Percentiles rank a stretch among this genome's conserved stretches.
Conservation (phyloP, 208 protist genomes). For the Herpetomonas tarakana region DNA sequence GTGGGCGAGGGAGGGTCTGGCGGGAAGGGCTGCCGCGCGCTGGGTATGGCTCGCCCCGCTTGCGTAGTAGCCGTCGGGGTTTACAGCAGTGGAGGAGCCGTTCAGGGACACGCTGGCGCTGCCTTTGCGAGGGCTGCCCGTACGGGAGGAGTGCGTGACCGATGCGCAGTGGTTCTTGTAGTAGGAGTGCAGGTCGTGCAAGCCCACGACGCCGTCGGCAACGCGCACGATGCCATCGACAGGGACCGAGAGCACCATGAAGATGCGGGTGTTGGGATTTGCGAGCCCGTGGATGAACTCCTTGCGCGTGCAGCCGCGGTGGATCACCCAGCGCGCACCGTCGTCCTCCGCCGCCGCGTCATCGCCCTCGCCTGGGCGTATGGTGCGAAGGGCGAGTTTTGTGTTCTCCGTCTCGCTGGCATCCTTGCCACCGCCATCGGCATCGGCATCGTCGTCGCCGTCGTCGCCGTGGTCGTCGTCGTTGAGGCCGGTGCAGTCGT, state of each 20-base stretch:
- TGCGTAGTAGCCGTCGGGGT: background rate
- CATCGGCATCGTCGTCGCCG: background rate
- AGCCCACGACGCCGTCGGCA: conserved; percentile 66
- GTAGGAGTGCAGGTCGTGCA: conserved; percentile 26
- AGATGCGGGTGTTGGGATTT: conserved; percentile 22
- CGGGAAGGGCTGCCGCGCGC: background rate
- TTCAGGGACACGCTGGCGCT: background rate
- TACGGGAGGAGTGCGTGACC: background rate
- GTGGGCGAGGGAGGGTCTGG: background rate
- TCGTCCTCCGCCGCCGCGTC: background rate
- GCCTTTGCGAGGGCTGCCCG: background rate
- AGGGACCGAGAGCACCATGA: conserved; percentile 62
- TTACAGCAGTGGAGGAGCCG: background rate
- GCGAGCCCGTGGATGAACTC: conserved; percentile 65
- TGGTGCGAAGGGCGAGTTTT: too few relatives aligned
- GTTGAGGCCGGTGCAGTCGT: background rate
- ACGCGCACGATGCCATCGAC: conserved; percentile 44
- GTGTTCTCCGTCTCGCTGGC: background rate
- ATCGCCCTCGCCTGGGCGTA: background rate
- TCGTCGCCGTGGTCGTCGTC: conserved; percentile 1
- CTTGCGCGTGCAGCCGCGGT: conserved; percentile 76
- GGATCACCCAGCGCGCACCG: conserved; percentile 36
- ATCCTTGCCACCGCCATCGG: background rate
- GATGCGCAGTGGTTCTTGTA: conserved; percentile 3
- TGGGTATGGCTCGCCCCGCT: background rate